Evolutionary conservation across 1,284 basidiomycete genomes (phyloP), one percentile per base, ranked within the genome.

Genomic region (Ganoderma sinense): DNA sequence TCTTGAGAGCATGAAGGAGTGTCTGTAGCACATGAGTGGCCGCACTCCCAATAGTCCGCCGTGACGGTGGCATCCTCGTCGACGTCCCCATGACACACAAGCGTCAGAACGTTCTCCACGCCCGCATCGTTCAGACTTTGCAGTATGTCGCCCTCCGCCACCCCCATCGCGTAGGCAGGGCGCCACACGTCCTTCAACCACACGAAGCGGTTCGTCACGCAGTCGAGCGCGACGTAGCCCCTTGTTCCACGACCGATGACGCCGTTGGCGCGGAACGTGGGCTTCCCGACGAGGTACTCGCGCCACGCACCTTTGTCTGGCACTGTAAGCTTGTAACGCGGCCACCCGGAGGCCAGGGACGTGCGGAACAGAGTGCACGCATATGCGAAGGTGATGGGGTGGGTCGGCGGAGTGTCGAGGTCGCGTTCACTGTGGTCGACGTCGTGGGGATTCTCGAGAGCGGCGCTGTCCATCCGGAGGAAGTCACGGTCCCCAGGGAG

Each of bases 161-260:
- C 23, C 10, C 53, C 6, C 31, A 36, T 36, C 33, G 4, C 14
- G 29, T 55, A 62, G 7, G 39, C 33, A 0, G 53, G 11, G 4
- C 48, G 56, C 67, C 67, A 69, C 1, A 36, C 33, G 14, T 69
- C 67, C 59, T 69, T 69, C 13, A 69, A 45, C 16, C 36, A 65
- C 0, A 65, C 63, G 41, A 69, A 62, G 7, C 45, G 63, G 26
- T 18, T 31, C 5, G 55, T 64, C 36, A 13, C 11, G 31, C 62
- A 65, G 40, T 64, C 63, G 20, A 60, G 58, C 4, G 67, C 67
- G 20, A 69, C 53, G 20, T 62, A 69, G 0, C 64, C 61, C 7
- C 53, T 53, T 0, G 68, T 69, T 0, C 64, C 64, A 13, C 68
- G 64, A 4, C 68, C 64, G 3, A 66, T 23, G 5, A 63, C 7